Evolutionary conservation across 2,329 filamentous ascomycete species (phyloP).

Genomic region (Penicillium sp.): DNA sequence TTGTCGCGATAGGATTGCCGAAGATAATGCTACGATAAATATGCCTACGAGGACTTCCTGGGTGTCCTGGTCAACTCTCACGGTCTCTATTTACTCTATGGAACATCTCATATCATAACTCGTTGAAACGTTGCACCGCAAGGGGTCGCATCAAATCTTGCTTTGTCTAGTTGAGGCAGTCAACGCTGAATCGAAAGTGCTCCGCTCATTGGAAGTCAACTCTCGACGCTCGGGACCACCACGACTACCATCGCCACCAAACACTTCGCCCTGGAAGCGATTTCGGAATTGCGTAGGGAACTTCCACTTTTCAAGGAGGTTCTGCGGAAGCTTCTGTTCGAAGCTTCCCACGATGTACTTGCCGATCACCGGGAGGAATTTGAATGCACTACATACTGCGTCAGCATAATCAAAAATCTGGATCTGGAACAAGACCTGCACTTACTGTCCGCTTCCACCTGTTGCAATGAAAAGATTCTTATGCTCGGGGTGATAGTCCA

Average conservation of each 20-base stretch:
- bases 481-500: constrained; percentile 69
- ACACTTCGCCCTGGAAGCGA: constrained; percentile 22
- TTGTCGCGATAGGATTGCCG: neutral
- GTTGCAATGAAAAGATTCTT: constrained; percentile 40
- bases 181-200: constrained; percentile 28
- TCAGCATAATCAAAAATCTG: neutral
- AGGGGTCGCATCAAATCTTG: constrained; percentile 29
- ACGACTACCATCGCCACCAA: constrained; percentile 40
- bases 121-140: neutral
- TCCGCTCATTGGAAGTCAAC: constrained; percentile 26
- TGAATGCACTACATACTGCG: constrained; percentile 59
- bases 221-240: constrained; percentile 40
- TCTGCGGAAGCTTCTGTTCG: constrained; percentile 49
- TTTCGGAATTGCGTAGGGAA: constrained; percentile 35
- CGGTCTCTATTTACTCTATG: neutral
- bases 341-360: constrained; percentile 64
- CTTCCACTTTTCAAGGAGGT: constrained; percentile 67
- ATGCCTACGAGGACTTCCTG: neutral
- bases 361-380: constrained; percentile 66
- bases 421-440: neutral
- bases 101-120: neutral
- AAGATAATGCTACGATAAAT: neutral
- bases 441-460: constrained; percentile 41
- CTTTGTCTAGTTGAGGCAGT: constrained; percentile 29
- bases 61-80: too few relatives aligned